These are phyloP conservation scores for Suillus tomentosus DNA, from an alignment of 768 basidiomycete genomes.

Conservation along the genomic window DNA sequence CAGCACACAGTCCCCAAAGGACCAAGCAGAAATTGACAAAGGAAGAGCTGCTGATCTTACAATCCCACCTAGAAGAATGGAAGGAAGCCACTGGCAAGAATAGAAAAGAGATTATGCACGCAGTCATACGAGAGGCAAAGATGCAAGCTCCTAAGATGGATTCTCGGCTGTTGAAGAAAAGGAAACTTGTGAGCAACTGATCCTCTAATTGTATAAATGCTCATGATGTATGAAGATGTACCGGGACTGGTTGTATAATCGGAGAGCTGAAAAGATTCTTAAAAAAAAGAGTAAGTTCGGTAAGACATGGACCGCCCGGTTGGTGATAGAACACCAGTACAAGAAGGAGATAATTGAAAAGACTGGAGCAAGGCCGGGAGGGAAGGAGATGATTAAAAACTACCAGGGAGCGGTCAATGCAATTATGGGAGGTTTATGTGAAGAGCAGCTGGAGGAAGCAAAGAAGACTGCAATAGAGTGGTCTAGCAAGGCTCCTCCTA, in stretches of 20 bases:
- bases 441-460: no score
- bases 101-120: not conserved
- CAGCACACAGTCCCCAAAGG: no score
- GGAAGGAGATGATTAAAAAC: not conserved
- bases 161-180: not conserved
- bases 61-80: no score
- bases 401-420: not conserved
- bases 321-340: no score
- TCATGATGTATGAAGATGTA: not conserved
- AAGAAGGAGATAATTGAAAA: no score
- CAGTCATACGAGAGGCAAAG: not conserved
- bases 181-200: not conserved
- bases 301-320: not conserved
- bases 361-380: not conserved
- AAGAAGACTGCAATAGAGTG: not conserved
- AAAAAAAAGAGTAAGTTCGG: not conserved
- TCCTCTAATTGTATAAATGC: not conserved
- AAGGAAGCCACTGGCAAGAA: no score
- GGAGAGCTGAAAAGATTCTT: not conserved
- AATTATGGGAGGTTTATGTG: not conserved
- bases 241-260: slow-evolving; percentile 3
- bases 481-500: not conserved
- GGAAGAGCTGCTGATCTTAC: no score
- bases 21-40: no score
- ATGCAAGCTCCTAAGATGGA: not conserved